A percentile compares a stretch with the other conserved stretches of the same genome.
phyloP scores from a whole-genome alignment of 1,284 basidiomycete genomes.

The Ceratobasidium sp. region DNA sequence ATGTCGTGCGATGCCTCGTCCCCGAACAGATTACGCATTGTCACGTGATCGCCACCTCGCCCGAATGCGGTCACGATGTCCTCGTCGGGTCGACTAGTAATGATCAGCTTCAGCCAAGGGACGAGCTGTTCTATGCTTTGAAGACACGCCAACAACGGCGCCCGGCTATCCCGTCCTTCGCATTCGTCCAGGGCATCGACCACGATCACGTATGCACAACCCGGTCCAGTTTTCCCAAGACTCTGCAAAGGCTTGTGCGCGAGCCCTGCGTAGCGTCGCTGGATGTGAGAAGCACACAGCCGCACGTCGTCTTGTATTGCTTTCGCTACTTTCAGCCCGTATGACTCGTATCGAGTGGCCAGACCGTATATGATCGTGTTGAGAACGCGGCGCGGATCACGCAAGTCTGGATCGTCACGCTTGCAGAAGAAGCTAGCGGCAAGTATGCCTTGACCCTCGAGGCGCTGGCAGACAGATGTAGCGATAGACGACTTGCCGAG shows the following conservation, averaged over 20 bases:
- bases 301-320: neutral
- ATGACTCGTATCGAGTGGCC: neutral
- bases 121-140: neutral
- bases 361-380: constrained; percentile 27
- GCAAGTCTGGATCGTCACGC: constrained; percentile 44
- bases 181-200: constrained; percentile 1
- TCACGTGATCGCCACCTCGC: too few relatives aligned
- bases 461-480: constrained; percentile 48
- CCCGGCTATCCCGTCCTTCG: neutral
- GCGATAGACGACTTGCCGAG: constrained; percentile 51
- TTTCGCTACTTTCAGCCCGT: neutral
- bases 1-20: neutral
- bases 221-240: neutral
- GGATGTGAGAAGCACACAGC: neutral
- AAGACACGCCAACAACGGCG: neutral
- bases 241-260: neutral
- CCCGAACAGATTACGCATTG: neutral
- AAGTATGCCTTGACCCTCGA: constrained; percentile 45
- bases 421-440: constrained; percentile 54
- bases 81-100: constrained; percentile 7
- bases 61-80: too few relatives aligned
- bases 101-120: neutral
- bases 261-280: neutral
- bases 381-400: constrained; percentile 24
- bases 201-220: neutral